A percentile compares a stretch with the other conserved stretches of the same genome.
phyloP scores from a whole-genome alignment of 2,329 filamentous ascomycete genomes.

The Zalaria obscura region DNA sequence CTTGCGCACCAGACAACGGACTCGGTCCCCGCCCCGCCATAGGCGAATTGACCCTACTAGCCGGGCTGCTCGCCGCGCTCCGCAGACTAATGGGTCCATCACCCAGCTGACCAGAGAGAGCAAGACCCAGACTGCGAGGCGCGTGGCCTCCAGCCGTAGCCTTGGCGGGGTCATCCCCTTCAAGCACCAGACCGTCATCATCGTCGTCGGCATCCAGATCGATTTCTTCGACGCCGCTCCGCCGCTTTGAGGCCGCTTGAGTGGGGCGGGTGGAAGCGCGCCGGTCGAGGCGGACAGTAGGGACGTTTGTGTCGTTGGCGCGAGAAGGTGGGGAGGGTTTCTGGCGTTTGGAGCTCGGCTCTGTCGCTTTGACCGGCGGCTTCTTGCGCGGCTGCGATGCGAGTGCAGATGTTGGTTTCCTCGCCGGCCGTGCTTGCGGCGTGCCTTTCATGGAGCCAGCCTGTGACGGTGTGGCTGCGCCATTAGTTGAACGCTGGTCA shows the following conservation, averaged over 20 bases:
- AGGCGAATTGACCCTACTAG: conserved; percentile 9
- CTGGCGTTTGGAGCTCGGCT: conserved; percentile 4
- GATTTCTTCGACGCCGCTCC: conserved; percentile 8
- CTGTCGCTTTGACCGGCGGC: background rate
- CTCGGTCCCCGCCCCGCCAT: conserved; percentile 5
- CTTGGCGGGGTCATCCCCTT: conserved; percentile 14
- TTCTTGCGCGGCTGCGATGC: conserved; percentile 1
- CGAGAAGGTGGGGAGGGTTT: conserved; percentile 1
- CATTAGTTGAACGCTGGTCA: conserved; percentile 9
- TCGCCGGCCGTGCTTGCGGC: conserved; percentile 3
- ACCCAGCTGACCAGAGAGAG: conserved; percentile 15
- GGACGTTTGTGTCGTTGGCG: conserved; percentile 2
- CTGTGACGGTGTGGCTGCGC: conserved; percentile 10
- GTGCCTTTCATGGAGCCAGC: conserved; percentile 4
- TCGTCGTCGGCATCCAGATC: conserved; percentile 13
- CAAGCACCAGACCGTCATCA: conserved; percentile 19
- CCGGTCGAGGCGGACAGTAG: conserved; percentile 21
- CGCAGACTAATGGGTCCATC: conserved; percentile 28
- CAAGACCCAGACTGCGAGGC: conserved; percentile 13
- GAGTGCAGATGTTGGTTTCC: conserved; percentile 2
- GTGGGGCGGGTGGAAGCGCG: conserved; percentile 14
- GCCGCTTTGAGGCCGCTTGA: conserved; percentile 4
- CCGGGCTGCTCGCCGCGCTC: conserved; percentile 25
- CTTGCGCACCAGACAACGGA: conserved; percentile 4
- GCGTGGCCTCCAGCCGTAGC: conserved; percentile 10